These are phyloP conservation scores for Citrus unshiu DNA, from an alignment of 345 rosid species.

Conservation along the genomic window DNA sequence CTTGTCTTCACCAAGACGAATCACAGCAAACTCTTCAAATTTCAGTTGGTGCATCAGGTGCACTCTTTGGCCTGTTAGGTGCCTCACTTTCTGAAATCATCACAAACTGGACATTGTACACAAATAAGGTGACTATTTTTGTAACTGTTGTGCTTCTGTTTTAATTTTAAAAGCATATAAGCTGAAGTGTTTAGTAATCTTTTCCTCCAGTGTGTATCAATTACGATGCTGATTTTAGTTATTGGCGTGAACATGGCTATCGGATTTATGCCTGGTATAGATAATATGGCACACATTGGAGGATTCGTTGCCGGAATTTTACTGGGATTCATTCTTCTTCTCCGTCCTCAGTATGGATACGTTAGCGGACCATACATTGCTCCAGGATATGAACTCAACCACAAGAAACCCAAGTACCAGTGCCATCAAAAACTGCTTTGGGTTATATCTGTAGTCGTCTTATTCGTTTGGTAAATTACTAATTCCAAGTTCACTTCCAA, in stretches of 20 bases:
- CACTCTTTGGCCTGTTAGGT: slow-evolving; percentile 90
- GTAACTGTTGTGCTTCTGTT: not conserved
- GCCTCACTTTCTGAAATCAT: slow-evolving; percentile 91
- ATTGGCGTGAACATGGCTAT: slow-evolving; percentile 64
- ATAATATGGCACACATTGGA: slow-evolving; percentile 86
- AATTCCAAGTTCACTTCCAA: not conserved
- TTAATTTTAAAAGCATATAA: not conserved
- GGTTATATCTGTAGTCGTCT: slow-evolving; percentile 38
- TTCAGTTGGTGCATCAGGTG: slow-evolving; percentile 97
- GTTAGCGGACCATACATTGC: slow-evolving; percentile 47
- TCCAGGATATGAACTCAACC: slow-evolving; percentile 49
- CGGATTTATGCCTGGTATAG: slow-evolving; percentile 74
- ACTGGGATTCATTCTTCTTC: slow-evolving; percentile 71
- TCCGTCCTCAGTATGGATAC: slow-evolving; percentile 85
- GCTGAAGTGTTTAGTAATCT: not conserved
- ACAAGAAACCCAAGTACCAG: slow-evolving; percentile 53
- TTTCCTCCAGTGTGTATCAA: slow-evolving; percentile 57
- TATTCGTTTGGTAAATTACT: slow-evolving; percentile 60
- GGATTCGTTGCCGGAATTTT: slow-evolving; percentile 76
- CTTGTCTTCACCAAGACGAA: slow-evolving; percentile 38
- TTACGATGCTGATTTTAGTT: slow-evolving; percentile 49
- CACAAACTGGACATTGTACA: slow-evolving; percentile 85
- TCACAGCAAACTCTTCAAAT: slow-evolving; percentile 18
- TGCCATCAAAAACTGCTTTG: slow-evolving; percentile 57
- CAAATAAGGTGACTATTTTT: slow-evolving; percentile 54